A percentile compares a stretch with the other conserved stretches of the same genome.
phyloP scores from a whole-genome alignment of 148 eudicot genomes.

The Spergularia bocconei region DNA sequence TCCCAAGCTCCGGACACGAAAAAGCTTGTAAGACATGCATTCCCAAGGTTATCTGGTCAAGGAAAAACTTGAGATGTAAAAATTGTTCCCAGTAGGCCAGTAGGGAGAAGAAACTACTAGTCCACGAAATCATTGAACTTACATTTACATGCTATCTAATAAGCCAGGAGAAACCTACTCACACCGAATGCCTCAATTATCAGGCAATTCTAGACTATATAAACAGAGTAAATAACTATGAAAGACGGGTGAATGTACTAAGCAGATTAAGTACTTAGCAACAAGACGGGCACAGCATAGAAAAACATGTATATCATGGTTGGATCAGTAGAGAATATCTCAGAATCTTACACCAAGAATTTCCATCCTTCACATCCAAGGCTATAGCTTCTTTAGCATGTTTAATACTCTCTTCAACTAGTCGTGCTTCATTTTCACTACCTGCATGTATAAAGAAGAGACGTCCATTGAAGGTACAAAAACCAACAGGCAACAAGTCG shows the following conservation, averaged over 20 bases:
- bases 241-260: neutral
- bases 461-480: constrained; percentile 4
- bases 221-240: neutral
- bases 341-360: constrained; percentile 88
- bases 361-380: constrained; percentile 88
- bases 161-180: neutral
- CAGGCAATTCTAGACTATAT: neutral
- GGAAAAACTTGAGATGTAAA: constrained; percentile 13
- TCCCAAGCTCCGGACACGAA: constrained; percentile 91
- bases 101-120: neutral
- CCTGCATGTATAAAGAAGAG: constrained; percentile 39
- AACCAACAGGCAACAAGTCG: neutral
- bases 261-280: neutral
- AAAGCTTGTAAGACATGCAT: constrained; percentile 88
- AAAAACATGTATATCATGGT: constrained; percentile 4
- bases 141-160: neutral
- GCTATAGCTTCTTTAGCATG: constrained; percentile 88
- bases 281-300: neutral
- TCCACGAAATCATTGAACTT: neutral
- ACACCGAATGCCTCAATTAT: neutral
- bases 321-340: neutral
- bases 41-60: constrained; percentile 81
- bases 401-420: constrained; percentile 75
- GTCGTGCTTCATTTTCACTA: constrained; percentile 60
- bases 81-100: neutral